A percentile compares a stretch with the other conserved stretches of the same genome.
These are phyloP conservation scores for Stephania cephalantha DNA, from an alignment of 164 flowering plant genomes.

Conservation along the genomic window DNA sequence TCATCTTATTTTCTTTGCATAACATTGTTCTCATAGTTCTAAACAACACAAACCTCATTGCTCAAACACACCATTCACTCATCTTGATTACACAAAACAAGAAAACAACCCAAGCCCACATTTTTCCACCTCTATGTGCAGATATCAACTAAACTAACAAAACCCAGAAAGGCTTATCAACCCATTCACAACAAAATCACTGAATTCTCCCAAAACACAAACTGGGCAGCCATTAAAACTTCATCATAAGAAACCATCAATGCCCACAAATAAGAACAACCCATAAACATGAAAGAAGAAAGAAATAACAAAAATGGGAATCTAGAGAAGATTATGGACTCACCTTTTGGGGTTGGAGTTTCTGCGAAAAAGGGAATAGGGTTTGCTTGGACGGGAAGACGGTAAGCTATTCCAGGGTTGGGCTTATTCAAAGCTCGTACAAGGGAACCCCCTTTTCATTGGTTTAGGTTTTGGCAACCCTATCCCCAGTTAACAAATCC, in stretches of 20 bases:
- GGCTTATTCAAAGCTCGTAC: slow-evolving; percentile 4
- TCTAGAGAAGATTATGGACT: not conserved
- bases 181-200: too few species aligned
- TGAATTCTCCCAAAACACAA: too few species aligned
- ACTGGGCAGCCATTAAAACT: too few species aligned
- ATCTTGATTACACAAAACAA: not conserved
- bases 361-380: slow-evolving; percentile 1
- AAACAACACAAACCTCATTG: not conserved
- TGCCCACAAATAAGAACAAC: too few species aligned
- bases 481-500: not conserved
- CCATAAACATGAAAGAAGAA: not conserved
- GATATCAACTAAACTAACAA: too few species aligned
- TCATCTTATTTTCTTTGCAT: too few species aligned
- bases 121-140: not conserved
- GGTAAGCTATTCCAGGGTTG: not conserved
- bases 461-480: slow-evolving; percentile 1
- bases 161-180: too few species aligned
- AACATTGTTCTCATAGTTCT: too few species aligned
- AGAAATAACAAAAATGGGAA: not conserved
- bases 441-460: not conserved
- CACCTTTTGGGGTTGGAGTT: not conserved
- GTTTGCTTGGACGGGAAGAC: not conserved
- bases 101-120: not conserved
- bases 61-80: not conserved
- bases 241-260: too few species aligned